A percentile compares a stretch with the other conserved stretches of the same genome.
Conservation (phyloP, 441 rosid species). For the Dalechampia spathulata region DNA sequence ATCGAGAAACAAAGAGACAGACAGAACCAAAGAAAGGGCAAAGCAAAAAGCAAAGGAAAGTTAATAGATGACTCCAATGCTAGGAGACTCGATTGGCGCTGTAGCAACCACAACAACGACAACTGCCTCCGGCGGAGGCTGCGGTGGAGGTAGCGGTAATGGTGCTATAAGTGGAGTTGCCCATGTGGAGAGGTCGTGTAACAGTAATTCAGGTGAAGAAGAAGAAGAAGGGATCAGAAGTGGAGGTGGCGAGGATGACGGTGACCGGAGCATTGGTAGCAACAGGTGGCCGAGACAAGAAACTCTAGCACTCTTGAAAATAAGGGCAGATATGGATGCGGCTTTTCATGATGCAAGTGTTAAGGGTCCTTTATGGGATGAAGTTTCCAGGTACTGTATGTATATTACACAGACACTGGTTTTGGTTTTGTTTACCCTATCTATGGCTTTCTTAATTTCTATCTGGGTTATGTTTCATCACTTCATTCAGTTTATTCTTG, state of each 20-base stretch:
- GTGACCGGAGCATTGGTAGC: slow-evolving; percentile 36
- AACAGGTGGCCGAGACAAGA: slow-evolving; percentile 66
- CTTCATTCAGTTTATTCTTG: too few relatives aligned
- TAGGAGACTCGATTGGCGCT: slow-evolving; percentile 22
- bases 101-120: slow-evolving; percentile 23
- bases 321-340: slow-evolving; percentile 55
- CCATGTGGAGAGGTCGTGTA: slow-evolving; percentile 1
- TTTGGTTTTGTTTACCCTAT: too few relatives aligned
- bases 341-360: slow-evolving; percentile 37
- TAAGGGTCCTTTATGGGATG: slow-evolving; percentile 63
- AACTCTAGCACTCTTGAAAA: slow-evolving; percentile 47
- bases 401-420: too few relatives aligned
- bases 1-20: slow-evolving; percentile 14
- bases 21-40: neutral
- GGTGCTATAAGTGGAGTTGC: slow-evolving; percentile 9
- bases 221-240: too few relatives aligned
- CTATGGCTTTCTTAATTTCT: too few relatives aligned
- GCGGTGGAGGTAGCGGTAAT: neutral
- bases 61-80: slow-evolving; percentile 16
- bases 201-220: slow-evolving; percentile 25
- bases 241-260: slow-evolving; percentile 20
- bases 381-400: slow-evolving; percentile 50
- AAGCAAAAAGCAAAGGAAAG: too few relatives aligned
- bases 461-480: too few relatives aligned
- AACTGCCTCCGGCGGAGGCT: neutral